Conservation (phyloP, 805 yeast species). For the Spathaspora arborariae region DNA sequence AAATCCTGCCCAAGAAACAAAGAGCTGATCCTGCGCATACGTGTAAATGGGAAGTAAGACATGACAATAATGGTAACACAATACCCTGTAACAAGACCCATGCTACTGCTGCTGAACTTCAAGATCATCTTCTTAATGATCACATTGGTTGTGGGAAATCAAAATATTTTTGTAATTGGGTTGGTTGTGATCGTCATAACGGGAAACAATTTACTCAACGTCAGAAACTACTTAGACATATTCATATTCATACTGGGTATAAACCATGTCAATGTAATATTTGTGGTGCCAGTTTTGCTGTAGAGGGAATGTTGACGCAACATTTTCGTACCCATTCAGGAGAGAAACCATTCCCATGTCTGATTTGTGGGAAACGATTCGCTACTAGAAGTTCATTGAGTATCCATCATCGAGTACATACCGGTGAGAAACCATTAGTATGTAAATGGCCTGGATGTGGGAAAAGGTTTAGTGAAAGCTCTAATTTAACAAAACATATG, state of each 20-base stretch:
- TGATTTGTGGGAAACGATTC: conserved; percentile 69
- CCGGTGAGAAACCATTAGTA: conserved; percentile 82
- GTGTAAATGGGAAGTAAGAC: conserved; percentile 43
- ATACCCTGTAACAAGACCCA: conserved; percentile 51
- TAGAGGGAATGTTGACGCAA: conserved; percentile 71
- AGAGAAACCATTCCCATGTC: conserved; percentile 80
- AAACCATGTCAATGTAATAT: conserved; percentile 71
- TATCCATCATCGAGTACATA: conserved; percentile 81
- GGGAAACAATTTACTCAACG: conserved; percentile 69
- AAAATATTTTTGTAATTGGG: conserved; percentile 72
- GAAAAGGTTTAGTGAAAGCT: conserved; percentile 82
- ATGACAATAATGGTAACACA: conserved; percentile 23
- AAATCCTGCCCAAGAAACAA: conserved; percentile 25
- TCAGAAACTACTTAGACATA: conserved; percentile 81
- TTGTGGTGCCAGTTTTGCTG: conserved; percentile 73
- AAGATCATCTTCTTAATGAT: conserved; percentile 60
- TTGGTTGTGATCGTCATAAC: conserved; percentile 61
- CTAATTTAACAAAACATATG: conserved; percentile 86
- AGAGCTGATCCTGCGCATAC: conserved; percentile 29
- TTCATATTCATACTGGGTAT: conserved; percentile 83
- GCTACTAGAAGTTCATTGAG: conserved; percentile 80
- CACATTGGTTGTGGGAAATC: conserved; percentile 78
- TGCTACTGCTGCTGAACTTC: conserved; percentile 54
- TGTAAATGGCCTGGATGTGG: conserved; percentile 82
- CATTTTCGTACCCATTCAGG: conserved; percentile 86